Base-by-base conservation (phyloP, 768 basidiomycete genomes). In the Collybia sp. region DNA sequence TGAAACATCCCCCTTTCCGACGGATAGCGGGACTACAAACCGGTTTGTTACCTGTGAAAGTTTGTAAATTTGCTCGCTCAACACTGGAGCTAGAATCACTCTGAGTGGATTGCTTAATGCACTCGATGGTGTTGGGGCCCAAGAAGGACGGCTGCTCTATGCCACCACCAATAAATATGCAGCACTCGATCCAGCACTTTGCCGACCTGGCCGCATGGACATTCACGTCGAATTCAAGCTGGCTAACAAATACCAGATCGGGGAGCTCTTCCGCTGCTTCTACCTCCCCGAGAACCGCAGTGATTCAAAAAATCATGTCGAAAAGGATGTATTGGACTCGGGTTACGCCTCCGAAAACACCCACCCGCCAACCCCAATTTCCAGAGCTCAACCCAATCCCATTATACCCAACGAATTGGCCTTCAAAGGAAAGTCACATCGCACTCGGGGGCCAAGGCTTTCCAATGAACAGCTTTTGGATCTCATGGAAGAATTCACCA, bases 141-240 rank as follows among this genome's bases (percentile, higher is more conserved):
- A 85, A 54, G 88, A 91, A 64, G 88, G 88, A n/a, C 83, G 88
- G 1, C 76, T 91, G 20, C 68, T 88, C 6, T 87, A 86, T 43
- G 87, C 87, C 3, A 88, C 86, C 3, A 88, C 86, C 1, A 90
- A 91, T 67, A 79, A 83, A 52, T 86, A 83, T 60, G 57, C 62
- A 6, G 66, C 77, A 1, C 78, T 92, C 19, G 88, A 90, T 54
- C 73, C 84, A 2, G 89, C 88, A 1, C 72, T 91, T 18, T 77
- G 76, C 54, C 80, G 88, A 36, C 83, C 88, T 1, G 88, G 89
- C 18, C 80, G 88, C 11, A 83, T 91, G 80, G 88, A 91, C 58
- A 57, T 89, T 15, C 84, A 88, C 53, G 66, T 91, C 47, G 82
- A 88, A 57, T 90, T 89, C 65, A 77, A 77, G 55, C 71, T 81